Evolutionary conservation across 495 filamentous ascomycete genomes (phyloP).

Genomic region (Trichocladium uniseriatum): DNA sequence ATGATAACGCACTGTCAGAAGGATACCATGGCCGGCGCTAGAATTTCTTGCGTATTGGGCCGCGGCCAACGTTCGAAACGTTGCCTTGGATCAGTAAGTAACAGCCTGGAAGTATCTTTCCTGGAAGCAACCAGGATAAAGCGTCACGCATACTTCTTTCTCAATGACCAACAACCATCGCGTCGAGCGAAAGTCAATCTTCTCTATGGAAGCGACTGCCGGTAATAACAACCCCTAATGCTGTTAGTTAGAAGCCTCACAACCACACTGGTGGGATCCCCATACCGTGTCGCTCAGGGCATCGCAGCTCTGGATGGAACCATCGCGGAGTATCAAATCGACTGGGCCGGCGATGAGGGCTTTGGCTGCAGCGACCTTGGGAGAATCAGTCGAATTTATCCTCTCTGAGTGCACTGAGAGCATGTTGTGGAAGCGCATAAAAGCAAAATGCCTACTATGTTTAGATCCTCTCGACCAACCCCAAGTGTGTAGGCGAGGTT

Average conservation of each 20-base stretch:
- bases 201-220: constrained; percentile 40
- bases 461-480: constrained; percentile 50
- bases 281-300: background rate
- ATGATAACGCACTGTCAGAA: constrained; percentile 24
- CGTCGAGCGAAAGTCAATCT: constrained; percentile 43
- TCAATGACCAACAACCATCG: constrained; percentile 81
- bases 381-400: background rate
- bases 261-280: background rate
- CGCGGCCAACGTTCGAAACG: constrained; percentile 50
- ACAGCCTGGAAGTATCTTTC: background rate
- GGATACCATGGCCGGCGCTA: constrained; percentile 16
- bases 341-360: constrained; percentile 31
- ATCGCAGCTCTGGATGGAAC: constrained; percentile 24
- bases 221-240: constrained; percentile 61
- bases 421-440: background rate
- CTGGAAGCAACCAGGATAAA: too few species aligned
- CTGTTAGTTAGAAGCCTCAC: background rate
- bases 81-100: constrained; percentile 48
- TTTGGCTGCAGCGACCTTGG: constrained; percentile 50
- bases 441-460: constrained; percentile 44
- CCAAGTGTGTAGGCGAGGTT: constrained; percentile 73
- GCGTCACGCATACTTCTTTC: constrained; percentile 61
- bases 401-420: too few species aligned
- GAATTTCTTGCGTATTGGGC: constrained; percentile 17
- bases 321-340: constrained; percentile 16